Evolutionary conservation across 2,329 filamentous ascomycete species (phyloP).

Genomic region (Septoria petroselini): DNA sequence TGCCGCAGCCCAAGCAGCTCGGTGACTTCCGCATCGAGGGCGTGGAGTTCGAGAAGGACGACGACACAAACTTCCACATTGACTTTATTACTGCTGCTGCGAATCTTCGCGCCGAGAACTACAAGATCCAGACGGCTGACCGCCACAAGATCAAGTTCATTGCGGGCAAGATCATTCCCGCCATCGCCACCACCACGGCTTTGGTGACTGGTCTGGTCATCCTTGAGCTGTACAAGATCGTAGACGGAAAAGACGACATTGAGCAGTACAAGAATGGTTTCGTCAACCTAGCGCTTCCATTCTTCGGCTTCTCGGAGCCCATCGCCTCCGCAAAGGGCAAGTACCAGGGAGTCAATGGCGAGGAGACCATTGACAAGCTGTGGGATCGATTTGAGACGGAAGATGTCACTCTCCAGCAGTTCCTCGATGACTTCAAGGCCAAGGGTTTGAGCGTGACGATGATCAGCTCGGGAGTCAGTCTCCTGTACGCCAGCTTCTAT

Average conservation of each 20-base stretch:
- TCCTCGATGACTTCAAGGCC: slow-evolving; percentile 76
- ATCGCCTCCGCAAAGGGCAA: slow-evolving; percentile 90
- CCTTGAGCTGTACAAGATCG: slow-evolving; percentile 90
- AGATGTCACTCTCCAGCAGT: slow-evolving; percentile 78
- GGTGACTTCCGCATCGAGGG: slow-evolving; percentile 85
- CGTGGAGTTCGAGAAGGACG: slow-evolving; percentile 98
- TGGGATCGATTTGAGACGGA: slow-evolving; percentile 96
- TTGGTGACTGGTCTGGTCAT: slow-evolving; percentile 91
- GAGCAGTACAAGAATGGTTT: slow-evolving; percentile 99
- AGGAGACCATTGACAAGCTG: slow-evolving; percentile 85
- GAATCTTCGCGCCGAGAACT: slow-evolving; percentile 95
- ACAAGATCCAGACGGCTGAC: slow-evolving; percentile 90
- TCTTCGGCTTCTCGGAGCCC: slow-evolving; percentile 97
- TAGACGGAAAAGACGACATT: slow-evolving; percentile 93
- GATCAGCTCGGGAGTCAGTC: slow-evolving; percentile 94
- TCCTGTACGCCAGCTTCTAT: slow-evolving; percentile 94
- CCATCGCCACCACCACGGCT: slow-evolving; percentile 95
- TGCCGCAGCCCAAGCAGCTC: slow-evolving; percentile 76
- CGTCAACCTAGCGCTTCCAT: slow-evolving; percentile 90
- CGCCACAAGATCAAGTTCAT: slow-evolving; percentile 99
- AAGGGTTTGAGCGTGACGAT: slow-evolving; percentile 81
- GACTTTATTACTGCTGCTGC: slow-evolving; percentile 98
- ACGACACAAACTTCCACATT: slow-evolving; percentile 96
- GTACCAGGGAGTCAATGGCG: slow-evolving; percentile 75
- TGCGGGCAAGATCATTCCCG: slow-evolving; percentile 97